Conservation (phyloP, 1,284 basidiomycete genomes). For the Xerocomus amazonicus region DNA sequence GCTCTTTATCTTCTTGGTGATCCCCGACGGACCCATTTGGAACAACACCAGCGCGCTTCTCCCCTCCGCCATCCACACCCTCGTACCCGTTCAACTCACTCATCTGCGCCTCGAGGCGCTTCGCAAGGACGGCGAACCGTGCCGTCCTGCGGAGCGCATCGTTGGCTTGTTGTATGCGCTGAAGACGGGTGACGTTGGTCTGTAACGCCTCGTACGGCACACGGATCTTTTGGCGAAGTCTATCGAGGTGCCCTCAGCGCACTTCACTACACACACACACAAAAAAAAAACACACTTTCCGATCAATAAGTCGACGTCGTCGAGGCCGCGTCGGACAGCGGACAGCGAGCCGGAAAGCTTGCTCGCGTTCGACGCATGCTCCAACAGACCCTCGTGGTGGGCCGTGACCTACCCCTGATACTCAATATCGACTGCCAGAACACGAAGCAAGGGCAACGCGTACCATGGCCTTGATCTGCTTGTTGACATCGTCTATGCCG, state of each 20-base stretch:
- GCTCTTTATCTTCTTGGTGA: conserved; percentile 75
- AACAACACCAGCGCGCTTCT: background rate
- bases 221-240: conserved; percentile 81
- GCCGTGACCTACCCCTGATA: conserved; percentile 49
- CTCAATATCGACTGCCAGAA: background rate
- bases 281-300: conserved; percentile 52
- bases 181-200: conserved; percentile 65
- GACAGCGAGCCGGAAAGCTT: conserved; percentile 61
- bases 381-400: conserved; percentile 73
- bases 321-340: conserved; percentile 59
- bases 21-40: conserved; percentile 33
- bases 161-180: conserved; percentile 74
- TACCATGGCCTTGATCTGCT: conserved; percentile 81
- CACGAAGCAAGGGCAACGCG: conserved; percentile 25
- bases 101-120: conserved; percentile 81
- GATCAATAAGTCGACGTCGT: conserved; percentile 65
- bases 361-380: conserved; percentile 65
- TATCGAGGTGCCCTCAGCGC: conserved; percentile 27
- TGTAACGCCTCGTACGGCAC: conserved; percentile 75
- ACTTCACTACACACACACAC: conserved; percentile 8
- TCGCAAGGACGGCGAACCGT: conserved; percentile 77
- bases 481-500: conserved; percentile 85
- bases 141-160: conserved; percentile 80
- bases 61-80: background rate
- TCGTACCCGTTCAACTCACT: conserved; percentile 47